Conservation (phyloP, 768 basidiomycete genomes). For the Lactarius sanguifluus region DNA sequence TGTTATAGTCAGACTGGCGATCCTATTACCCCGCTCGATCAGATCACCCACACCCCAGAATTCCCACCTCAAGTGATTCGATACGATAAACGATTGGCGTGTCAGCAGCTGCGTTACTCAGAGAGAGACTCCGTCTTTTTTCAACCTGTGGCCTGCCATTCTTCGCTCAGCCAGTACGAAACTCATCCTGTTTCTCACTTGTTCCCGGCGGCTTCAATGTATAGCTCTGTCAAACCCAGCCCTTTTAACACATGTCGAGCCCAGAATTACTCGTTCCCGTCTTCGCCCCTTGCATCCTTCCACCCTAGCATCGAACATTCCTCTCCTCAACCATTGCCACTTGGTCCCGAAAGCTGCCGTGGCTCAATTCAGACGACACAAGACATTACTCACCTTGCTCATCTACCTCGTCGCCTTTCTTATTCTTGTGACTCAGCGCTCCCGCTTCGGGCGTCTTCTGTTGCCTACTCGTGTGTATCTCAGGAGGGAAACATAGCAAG, state of each 20-base stretch:
- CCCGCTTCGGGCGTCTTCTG: conserved; percentile 13
- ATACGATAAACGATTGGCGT: conserved; percentile 23
- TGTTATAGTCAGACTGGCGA: conserved; percentile 13
- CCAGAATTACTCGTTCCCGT: conserved; percentile 22
- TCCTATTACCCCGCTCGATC: conserved; percentile 34
- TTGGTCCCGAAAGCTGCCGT: conserved; percentile 14
- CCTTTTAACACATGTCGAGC: conserved; percentile 20
- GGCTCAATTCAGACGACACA: conserved; percentile 3
- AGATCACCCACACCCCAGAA: conserved; percentile 34
- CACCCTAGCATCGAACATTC: not conserved
- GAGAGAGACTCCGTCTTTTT: conserved; percentile 14
- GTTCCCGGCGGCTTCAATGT: not conserved
- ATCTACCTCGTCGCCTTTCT: conserved; percentile 27
- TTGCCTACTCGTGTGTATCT: conserved; percentile 11
- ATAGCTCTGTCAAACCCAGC: conserved; percentile 12
- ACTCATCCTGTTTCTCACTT: conserved; percentile 6
- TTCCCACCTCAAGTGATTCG: conserved; percentile 33
- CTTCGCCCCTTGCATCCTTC: conserved; percentile 22
- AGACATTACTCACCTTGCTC: conserved; percentile 13
- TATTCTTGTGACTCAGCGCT: conserved; percentile 19
- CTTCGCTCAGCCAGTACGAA: conserved; percentile 5
- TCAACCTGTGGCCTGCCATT: conserved; percentile 8
- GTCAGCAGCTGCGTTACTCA: conserved; percentile 3
- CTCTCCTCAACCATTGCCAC: conserved; percentile 11
- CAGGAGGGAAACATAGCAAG: conserved; percentile 20